Evolutionary conservation across 2,329 filamentous ascomycete genomes (phyloP).

Genomic region (Aspergillus ochraceus): DNA sequence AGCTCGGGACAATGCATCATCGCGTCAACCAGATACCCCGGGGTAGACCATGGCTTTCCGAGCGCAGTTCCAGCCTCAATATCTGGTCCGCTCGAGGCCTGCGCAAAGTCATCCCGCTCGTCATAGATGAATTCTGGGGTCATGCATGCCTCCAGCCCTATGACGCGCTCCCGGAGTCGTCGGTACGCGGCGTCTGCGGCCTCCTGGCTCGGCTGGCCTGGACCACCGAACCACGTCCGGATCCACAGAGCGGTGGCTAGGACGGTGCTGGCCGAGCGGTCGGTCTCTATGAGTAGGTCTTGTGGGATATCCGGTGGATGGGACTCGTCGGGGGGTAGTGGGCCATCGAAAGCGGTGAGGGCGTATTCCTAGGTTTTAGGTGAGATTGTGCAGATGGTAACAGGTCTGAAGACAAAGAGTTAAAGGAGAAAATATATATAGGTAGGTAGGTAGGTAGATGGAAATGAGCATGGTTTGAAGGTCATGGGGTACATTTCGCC

Average conservation of each 20-base stretch:
- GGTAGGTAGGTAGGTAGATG: background rate
- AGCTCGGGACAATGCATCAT: conserved; percentile 1
- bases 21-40: background rate
- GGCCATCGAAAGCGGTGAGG: background rate
- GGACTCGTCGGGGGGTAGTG: background rate
- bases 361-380: too few species aligned
- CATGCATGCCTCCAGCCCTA: background rate
- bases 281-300: background rate
- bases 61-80: background rate
- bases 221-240: background rate
- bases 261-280: background rate
- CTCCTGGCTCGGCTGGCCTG: background rate
- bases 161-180: too few species aligned
- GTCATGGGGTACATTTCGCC: background rate
- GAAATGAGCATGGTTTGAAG: too few species aligned
- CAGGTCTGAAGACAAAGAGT: too few species aligned
- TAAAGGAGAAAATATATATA: background rate
- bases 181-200: background rate
- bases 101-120: background rate
- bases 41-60: background rate
- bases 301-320: background rate
- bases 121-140: background rate
- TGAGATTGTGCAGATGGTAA: too few species aligned
- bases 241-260: background rate
- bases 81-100: background rate